Percentiles rank a stretch among this genome's conserved stretches.
phyloP scores from a whole-genome alignment of 2,329 filamentous ascomycete species.

The Drechslera avenae region DNA sequence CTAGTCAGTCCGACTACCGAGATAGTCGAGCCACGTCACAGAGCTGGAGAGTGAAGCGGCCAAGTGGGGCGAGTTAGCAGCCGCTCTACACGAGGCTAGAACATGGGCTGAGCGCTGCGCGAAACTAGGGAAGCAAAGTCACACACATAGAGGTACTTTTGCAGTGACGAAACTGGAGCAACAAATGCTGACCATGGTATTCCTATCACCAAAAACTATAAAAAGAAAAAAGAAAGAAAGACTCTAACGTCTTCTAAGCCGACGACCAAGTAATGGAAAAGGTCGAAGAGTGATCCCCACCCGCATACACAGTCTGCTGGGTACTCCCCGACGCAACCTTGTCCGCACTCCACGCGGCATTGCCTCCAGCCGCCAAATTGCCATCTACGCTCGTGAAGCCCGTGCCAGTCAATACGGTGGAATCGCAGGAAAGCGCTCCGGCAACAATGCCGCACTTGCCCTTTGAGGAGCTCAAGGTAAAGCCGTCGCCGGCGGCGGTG shows the following conservation, averaged over 20 bases:
- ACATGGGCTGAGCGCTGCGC: too few relatives aligned
- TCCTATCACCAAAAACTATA: too few relatives aligned
- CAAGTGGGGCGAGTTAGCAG: too few relatives aligned
- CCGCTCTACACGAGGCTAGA: too few relatives aligned
- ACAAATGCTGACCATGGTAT: neutral
- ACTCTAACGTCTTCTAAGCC: neutral
- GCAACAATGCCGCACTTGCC: slow-evolving; percentile 60
- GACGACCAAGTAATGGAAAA: slow-evolving; percentile 49
- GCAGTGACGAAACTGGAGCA: too few relatives aligned
- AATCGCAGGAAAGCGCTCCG: slow-evolving; percentile 62
- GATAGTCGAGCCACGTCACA: too few relatives aligned
- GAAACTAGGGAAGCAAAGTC: too few relatives aligned
- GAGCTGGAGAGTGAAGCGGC: too few relatives aligned
- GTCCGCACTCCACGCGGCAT: slow-evolving; percentile 52
- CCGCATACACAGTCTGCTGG: slow-evolving; percentile 53
- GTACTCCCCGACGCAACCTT: slow-evolving; percentile 49
- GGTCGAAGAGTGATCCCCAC: slow-evolving; percentile 36
- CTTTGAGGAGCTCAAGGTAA: slow-evolving; percentile 42
- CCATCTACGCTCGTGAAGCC: slow-evolving; percentile 49
- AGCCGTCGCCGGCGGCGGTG: slow-evolving; percentile 41
- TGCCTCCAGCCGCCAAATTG: slow-evolving; percentile 48
- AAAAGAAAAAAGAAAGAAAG: too few relatives aligned
- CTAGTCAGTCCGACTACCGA: too few relatives aligned
- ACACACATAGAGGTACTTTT: too few relatives aligned
- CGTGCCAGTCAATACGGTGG: slow-evolving; percentile 51